These are phyloP conservation scores for Oryza longistaminata DNA, from an alignment of 176 grass and related monocot genomes.

Conservation along the genomic window DNA sequence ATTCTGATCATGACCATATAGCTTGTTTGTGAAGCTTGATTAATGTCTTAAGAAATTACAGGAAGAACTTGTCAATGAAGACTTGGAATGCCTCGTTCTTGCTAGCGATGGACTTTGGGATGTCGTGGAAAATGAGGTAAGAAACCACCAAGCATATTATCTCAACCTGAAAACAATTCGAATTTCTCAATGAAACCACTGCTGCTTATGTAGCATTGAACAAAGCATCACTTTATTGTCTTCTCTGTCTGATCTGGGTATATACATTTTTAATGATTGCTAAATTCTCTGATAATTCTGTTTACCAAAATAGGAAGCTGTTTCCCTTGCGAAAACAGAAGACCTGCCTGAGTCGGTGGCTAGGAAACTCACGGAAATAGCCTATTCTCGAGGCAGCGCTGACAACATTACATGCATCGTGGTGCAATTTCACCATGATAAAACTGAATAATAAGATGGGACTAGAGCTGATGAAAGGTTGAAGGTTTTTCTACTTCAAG, in stretches of 20 bases:
- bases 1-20: background rate
- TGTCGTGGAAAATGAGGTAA: conserved; percentile 92
- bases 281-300: conserved; percentile 3
- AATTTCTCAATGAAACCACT: conserved; percentile 17
- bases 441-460: conserved; percentile 40
- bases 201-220: background rate
- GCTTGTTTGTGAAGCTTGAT: background rate
- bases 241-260: background rate
- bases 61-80: conserved; percentile 63
- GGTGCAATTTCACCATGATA: conserved; percentile 72
- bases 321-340: conserved; percentile 71
- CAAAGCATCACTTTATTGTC: background rate
- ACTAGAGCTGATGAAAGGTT: conserved; percentile 15
- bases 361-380: conserved; percentile 62
- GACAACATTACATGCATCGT: conserved; percentile 93
- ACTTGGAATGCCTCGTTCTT: conserved; percentile 89
- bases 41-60: conserved; percentile 32
- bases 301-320: conserved; percentile 58
- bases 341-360: conserved; percentile 59
- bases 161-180: background rate
- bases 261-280: background rate
- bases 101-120: conserved; percentile 97
- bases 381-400: conserved; percentile 57
- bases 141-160: conserved; percentile 27
- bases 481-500: conserved; percentile 46